A percentile compares a stretch with the other conserved stretches of the same genome.
These are phyloP conservation scores for Senna siamea DNA, from an alignment of 306 rosid genomes.

Conservation along the genomic window DNA sequence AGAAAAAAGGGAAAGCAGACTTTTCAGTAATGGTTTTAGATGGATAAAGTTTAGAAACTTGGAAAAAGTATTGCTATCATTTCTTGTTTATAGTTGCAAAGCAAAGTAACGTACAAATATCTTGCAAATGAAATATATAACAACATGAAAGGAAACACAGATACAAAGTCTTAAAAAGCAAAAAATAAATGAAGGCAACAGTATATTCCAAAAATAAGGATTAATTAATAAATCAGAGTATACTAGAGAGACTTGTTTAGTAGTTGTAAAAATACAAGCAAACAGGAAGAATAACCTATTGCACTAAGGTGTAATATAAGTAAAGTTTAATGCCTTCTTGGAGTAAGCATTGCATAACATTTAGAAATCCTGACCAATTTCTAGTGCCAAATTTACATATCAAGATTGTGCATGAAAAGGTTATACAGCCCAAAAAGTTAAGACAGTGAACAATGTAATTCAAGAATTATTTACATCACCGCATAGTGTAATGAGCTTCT, in stretches of 20 bases:
- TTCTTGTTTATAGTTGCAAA: constrained; percentile 1
- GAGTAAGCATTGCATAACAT: background rate
- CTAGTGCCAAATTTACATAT: constrained; percentile 22
- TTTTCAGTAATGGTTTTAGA: background rate
- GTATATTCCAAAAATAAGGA: background rate
- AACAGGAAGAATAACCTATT: background rate
- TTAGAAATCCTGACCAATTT: constrained; percentile 17
- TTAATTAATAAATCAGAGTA: constrained; percentile 2
- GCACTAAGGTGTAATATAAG: background rate
- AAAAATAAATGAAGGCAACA: background rate
- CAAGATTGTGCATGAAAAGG: constrained; percentile 13
- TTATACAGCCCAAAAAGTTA: background rate
- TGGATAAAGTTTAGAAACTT: constrained; percentile 8
- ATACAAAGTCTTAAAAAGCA: background rate
- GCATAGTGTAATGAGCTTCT: constrained; percentile 16
- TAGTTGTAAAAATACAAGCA: constrained; percentile 4
- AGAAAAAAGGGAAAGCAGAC: background rate
- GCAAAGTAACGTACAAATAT: background rate
- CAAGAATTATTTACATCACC: background rate
- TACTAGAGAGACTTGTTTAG: background rate
- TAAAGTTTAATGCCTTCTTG: constrained; percentile 1
- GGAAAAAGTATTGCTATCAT: background rate
- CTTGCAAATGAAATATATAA: background rate
- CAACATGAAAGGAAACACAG: background rate
- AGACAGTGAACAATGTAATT: constrained; percentile 24